Percentiles rank a stretch among this genome's conserved stretches.
Evolutionary conservation across 2,329 filamentous ascomycete genomes (phyloP).

Genomic region (Neurospora sp.): DNA sequence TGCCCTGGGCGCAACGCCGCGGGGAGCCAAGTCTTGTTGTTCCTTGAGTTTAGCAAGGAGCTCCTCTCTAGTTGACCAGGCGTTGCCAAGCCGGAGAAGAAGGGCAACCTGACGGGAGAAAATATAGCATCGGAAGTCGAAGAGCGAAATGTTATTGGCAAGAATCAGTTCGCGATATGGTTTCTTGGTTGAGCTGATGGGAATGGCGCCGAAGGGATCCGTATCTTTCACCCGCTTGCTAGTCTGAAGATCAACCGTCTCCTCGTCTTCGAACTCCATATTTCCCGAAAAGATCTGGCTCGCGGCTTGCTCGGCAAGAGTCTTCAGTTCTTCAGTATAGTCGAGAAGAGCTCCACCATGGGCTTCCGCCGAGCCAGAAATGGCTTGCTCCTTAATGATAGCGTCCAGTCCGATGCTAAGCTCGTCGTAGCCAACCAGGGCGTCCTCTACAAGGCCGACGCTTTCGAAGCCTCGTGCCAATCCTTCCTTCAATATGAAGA

Average conservation of each 20-base stretch:
- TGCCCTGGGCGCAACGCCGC: constrained; percentile 45
- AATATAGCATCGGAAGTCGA: constrained; percentile 90
- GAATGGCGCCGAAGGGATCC: constrained; percentile 44
- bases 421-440: constrained; percentile 89
- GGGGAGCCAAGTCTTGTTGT: constrained; percentile 49
- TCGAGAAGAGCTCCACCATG: constrained; percentile 64
- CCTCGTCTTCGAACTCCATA: constrained; percentile 24
- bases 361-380: constrained; percentile 47
- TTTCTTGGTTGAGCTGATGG: constrained; percentile 58
- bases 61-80: constrained; percentile 52
- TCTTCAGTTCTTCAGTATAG: constrained; percentile 65
- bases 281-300: constrained; percentile 22
- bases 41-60: constrained; percentile 52
- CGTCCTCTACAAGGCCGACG: constrained; percentile 91
- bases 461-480: constrained; percentile 90
- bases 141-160: constrained; percentile 88
- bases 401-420: constrained; percentile 78
- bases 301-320: constrained; percentile 43
- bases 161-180: constrained; percentile 87
- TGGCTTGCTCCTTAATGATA: constrained; percentile 64
- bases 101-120: constrained; percentile 82
- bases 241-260: constrained; percentile 26
- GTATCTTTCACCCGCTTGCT: constrained; percentile 20
- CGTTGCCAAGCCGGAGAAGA: constrained; percentile 73
- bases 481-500: constrained; percentile 95